Evolutionary conservation across 345 rosid species (phyloP).

Genomic region (Eucalyptus pauciflora): DNA sequence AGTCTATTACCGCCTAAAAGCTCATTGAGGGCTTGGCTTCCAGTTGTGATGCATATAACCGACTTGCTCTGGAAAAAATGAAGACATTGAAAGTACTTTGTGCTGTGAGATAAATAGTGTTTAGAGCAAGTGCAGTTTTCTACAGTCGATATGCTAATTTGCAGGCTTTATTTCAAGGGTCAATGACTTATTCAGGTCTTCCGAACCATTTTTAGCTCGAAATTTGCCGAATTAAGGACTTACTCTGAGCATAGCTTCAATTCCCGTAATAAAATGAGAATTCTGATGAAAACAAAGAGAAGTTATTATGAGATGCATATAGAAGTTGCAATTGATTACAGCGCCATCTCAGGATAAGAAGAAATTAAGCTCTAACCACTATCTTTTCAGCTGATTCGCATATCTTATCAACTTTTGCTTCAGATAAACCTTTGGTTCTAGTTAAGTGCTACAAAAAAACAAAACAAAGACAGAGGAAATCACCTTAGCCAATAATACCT

Average conservation of each 20-base stretch:
- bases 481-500: no score
- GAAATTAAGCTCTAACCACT: not conserved
- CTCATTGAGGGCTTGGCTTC: not conserved
- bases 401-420: not conserved
- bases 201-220: not conserved
- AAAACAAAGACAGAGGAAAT: no score
- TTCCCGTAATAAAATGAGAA: slow-evolving; percentile 63
- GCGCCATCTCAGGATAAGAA: not conserved
- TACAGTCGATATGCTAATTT: not conserved
- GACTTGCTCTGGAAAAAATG: not conserved
- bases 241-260: slow-evolving; percentile 80
- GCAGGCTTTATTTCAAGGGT: not conserved
- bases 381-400: not conserved
- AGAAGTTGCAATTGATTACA: no score
- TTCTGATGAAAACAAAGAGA: not conserved
- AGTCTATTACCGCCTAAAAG: not conserved
- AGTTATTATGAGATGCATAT: not conserved
- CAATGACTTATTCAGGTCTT: no score
- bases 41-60: not conserved
- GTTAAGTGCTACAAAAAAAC: not conserved
- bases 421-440: not conserved
- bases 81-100: not conserved
- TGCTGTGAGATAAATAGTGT: not conserved
- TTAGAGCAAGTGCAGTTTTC: not conserved
- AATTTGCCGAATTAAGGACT: not conserved